Conservation (phyloP, 1,284 basidiomycete species). For the Cryptococcus amylolentus region DNA sequence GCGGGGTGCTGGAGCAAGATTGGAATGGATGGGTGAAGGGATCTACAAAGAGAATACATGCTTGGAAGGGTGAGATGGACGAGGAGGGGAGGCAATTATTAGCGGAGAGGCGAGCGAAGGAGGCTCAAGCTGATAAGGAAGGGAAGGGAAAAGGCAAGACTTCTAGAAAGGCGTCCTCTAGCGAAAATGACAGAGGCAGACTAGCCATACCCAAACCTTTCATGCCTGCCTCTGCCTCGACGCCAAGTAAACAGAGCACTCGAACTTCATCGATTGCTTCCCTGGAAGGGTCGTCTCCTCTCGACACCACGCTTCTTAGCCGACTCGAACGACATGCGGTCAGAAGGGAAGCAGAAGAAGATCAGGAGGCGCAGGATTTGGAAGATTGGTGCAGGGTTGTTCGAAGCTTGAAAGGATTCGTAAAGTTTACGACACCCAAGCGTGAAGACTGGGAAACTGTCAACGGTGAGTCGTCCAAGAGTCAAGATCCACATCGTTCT, state of each 20-base stretch:
- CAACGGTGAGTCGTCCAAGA: conserved; percentile 21
- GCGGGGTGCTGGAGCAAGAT: conserved; percentile 24
- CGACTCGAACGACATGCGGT: background rate
- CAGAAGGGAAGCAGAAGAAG: background rate
- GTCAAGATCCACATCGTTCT: background rate
- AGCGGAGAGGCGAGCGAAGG: background rate
- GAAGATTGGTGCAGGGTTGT: conserved; percentile 19
- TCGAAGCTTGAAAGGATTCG: conserved; percentile 19
- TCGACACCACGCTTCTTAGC: too few relatives aligned
- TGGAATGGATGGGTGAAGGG: conserved; percentile 23
- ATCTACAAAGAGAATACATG: conserved; percentile 11
- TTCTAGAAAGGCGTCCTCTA: background rate
- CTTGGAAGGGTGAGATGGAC: conserved; percentile 12
- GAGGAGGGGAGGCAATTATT: background rate
- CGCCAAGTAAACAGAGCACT: conserved; percentile 51
- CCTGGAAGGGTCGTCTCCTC: background rate
- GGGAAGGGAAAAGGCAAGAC: background rate
- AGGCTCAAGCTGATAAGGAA: background rate
- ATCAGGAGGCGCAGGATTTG: conserved; percentile 8
- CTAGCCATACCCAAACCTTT: background rate
- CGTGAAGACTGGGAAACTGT: conserved; percentile 33
- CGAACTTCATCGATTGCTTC: conserved; percentile 18
- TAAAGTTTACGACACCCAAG: conserved; percentile 3
- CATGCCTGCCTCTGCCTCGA: conserved; percentile 39
- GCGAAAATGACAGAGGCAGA: background rate